Evolutionary conservation across 1,139 yeast genomes (phyloP), one percentile per base, ranked within the genome.

Genomic region (Candida dubliniensis): DNA sequence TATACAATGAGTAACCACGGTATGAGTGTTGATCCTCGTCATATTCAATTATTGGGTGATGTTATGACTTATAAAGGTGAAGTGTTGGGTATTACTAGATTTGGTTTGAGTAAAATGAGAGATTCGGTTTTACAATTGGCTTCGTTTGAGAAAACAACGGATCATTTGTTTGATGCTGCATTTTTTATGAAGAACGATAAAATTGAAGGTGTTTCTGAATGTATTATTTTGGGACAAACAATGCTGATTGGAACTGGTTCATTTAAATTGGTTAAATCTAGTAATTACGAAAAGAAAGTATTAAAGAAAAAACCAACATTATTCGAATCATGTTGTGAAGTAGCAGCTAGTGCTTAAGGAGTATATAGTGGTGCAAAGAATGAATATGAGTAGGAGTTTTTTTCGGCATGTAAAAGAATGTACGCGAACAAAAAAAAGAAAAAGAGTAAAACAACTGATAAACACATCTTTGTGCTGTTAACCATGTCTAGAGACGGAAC

Each of bases 11-110:
- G 96, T 66, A 89, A 90, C 66, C 99, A 95, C 75, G 99, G 99
- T 67, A 95, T 95, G 99, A 88, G 96, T 64, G 98, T 95, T 46
- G 99, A 95, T 74, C 99, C 99, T 51, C 96, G 99, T 75, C 99
- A 95, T 69, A 90, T 95, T 63, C 99, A 93, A 70, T 73, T 95
- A 42, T 72, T 95, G 51, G 99, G 99, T 51, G 99, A 95, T 64
- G 99, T 95, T 46, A 95, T 95, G 99, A 89, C 98, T 0, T 95
- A 89, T 66, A 95, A 93, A 70, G 99, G 99, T 48, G 99, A 95
- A 63, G 96, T 95, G 7, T 76, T 95, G 57, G 99, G 99, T 66
- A 95, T 95, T 61, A 95, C 99, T 3, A 80, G 99, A 68, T 95
- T 95, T 59, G 99, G 99, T 55, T 76, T 95, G 56, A 91, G 97